Conservation (phyloP, 495 filamentous ascomycete species). For the Penicillium ucsense region DNA sequence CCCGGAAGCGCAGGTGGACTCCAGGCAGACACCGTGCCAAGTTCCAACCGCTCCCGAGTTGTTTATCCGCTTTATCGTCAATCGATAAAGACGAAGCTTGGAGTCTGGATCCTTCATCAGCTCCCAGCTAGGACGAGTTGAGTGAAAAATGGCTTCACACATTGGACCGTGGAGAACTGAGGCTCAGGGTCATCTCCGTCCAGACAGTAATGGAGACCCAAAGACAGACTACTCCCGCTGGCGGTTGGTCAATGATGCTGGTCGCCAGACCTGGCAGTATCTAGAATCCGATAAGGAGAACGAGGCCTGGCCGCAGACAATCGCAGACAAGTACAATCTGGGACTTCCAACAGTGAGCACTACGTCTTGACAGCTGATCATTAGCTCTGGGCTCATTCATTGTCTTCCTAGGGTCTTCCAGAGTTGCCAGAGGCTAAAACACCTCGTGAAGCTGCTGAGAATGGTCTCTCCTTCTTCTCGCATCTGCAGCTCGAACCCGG, state of each 20-base stretch:
- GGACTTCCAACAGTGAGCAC: conserved; percentile 54
- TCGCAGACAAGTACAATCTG: conserved; percentile 75
- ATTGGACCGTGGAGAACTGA: conserved; percentile 34
- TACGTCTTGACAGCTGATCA: not conserved
- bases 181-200: conserved; percentile 29
- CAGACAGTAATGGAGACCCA: conserved; percentile 31
- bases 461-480: conserved; percentile 83
- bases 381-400: conserved; percentile 1
- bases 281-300: conserved; percentile 66
- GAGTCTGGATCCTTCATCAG: not conserved
- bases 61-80: conserved; percentile 6
- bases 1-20: too few relatives aligned
- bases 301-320: conserved; percentile 73
- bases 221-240: conserved; percentile 73
- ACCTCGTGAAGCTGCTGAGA: conserved; percentile 66
- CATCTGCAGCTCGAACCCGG: conserved; percentile 79
- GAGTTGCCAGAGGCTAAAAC: conserved; percentile 58
- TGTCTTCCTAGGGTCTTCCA: conserved; percentile 51
- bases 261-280: conserved; percentile 90
- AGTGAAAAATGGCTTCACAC: conserved; percentile 16
- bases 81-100: not conserved
- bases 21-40: too few relatives aligned
- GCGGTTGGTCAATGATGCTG: conserved; percentile 72
- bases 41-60: not conserved
- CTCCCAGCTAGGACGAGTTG: conserved; percentile 1